Conservation (phyloP, 148 eudicot genomes). For the Spergularia marina region DNA sequence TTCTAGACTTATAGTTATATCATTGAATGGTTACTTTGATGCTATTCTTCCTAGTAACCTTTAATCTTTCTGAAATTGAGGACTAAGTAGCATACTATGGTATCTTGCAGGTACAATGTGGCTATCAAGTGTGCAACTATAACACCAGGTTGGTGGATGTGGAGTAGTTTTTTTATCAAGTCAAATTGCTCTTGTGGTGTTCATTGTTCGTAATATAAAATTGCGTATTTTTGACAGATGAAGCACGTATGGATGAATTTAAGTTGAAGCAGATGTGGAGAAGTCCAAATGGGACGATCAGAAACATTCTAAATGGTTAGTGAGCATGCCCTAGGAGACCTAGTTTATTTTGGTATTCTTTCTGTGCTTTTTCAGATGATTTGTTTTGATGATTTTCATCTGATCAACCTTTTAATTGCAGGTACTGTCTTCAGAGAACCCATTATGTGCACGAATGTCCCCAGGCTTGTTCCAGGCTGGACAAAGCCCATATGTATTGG, state of each 20-base stretch:
- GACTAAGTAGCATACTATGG: constrained; percentile 8
- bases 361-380: background rate
- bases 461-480: constrained; percentile 90
- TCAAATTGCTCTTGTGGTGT: background rate
- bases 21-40: background rate
- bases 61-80: background rate
- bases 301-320: constrained; percentile 88
- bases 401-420: constrained; percentile 28
- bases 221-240: constrained; percentile 48
- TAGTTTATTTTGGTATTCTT: background rate
- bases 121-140: constrained; percentile 97
- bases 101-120: constrained; percentile 73
- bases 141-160: constrained; percentile 66
- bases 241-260: constrained; percentile 74
- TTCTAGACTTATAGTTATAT: background rate
- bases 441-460: constrained; percentile 82
- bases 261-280: constrained; percentile 80
- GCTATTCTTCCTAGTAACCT: background rate
- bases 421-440: constrained; percentile 98
- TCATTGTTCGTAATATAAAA: background rate
- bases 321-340: constrained; percentile 5
- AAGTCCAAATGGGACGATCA: constrained; percentile 95
- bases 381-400: constrained; percentile 9
- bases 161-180: background rate
- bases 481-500: constrained; percentile 92